Conservation (phyloP, 331 rosid species). For the Acacia pycnantha region DNA sequence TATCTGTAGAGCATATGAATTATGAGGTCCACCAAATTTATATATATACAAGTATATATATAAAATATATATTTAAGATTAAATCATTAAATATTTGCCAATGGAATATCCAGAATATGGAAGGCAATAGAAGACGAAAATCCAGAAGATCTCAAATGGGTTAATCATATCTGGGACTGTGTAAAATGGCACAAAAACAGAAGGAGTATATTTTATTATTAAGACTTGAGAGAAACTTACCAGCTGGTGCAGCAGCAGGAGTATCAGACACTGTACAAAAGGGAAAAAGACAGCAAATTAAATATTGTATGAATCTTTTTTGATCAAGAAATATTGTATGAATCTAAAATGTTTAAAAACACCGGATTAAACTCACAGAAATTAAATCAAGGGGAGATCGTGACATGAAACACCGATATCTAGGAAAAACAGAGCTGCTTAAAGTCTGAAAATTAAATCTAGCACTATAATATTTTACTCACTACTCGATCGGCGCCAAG, state of each 20-base stretch:
- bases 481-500: background rate
- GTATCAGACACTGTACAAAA: slow-evolving; percentile 56
- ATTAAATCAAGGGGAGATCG: background rate
- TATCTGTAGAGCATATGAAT: background rate
- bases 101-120: background rate
- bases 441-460: background rate
- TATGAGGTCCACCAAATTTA: background rate
- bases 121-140: background rate
- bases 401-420: background rate
- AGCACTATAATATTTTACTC: background rate
- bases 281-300: background rate
- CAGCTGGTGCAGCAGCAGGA: slow-evolving; percentile 61
- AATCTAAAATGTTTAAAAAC: slow-evolving; percentile 4
- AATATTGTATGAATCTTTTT: background rate
- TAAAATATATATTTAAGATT: background rate
- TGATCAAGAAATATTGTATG: slow-evolving; percentile 9
- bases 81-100: background rate
- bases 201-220: no score
- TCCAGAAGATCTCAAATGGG: background rate
- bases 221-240: slow-evolving; percentile 41
- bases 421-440: background rate
- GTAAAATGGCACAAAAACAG: background rate
- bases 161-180: background rate
- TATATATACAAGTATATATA: background rate
- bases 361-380: background rate